A percentile compares a stretch with the other conserved stretches of the same genome.
Conservation (phyloP, 257 asterid genomes). For the Lycium ferocissimum region DNA sequence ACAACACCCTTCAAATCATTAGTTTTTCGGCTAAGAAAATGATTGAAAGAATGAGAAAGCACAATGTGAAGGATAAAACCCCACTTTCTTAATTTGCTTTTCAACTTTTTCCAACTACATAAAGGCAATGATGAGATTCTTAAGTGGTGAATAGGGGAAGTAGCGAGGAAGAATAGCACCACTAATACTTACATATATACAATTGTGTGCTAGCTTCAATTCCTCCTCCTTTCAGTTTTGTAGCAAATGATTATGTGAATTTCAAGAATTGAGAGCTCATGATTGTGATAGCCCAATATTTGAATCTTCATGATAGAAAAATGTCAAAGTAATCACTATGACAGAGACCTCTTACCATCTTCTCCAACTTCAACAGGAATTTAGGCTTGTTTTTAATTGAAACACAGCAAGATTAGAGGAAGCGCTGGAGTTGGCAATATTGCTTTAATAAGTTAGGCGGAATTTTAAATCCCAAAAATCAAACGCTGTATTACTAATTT, state of each 20-base stretch:
- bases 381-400: not conserved
- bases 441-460: no score
- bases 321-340: not conserved
- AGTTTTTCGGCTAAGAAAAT: not conserved
- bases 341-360: not conserved
- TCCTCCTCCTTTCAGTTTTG: not conserved
- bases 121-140: not conserved
- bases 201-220: not conserved
- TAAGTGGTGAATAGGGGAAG: constrained; percentile 12
- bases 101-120: constrained; percentile 21
- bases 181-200: not conserved
- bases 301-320: not conserved
- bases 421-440: not conserved
- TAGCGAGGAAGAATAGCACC: not conserved
- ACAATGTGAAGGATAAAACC: constrained; percentile 4
- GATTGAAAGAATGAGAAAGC: constrained; percentile 30
- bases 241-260: not conserved
- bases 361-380: constrained; percentile 5
- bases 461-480: not conserved
- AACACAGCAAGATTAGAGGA: not conserved
- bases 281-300: not conserved
- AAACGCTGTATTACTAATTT: not conserved
- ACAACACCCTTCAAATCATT: not conserved
- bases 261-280: not conserved
- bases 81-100: not conserved